Conservation (phyloP, 1,284 basidiomycete genomes). For the Xerocomus nothofagi region DNA sequence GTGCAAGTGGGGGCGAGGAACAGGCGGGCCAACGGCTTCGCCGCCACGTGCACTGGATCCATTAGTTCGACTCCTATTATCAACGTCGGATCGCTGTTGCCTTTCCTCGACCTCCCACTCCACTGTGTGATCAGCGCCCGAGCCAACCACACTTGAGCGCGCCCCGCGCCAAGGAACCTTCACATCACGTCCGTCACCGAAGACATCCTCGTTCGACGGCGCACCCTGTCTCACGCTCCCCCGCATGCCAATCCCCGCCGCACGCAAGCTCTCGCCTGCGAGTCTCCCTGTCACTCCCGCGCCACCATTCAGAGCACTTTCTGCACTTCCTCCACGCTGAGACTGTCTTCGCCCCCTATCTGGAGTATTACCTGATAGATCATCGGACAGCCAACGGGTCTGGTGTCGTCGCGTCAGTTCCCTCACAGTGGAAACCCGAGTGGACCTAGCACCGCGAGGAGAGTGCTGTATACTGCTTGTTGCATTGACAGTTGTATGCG, state of each 20-base stretch:
- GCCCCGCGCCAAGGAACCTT: conserved; percentile 14
- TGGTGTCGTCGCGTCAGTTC: conserved; percentile 49
- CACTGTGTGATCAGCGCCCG: conserved; percentile 13
- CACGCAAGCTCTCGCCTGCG: conserved; percentile 66
- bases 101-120: conserved; percentile 30
- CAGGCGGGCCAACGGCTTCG: conserved; percentile 21
- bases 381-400: conserved; percentile 52
- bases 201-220: conserved; percentile 41
- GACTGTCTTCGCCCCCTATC: conserved; percentile 46
- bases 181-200: conserved; percentile 27
- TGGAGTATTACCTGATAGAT: conserved; percentile 29
- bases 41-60: conserved; percentile 13
- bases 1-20: conserved; percentile 26
- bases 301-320: conserved; percentile 50
- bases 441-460: conserved; percentile 34
- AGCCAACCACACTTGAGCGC: conserved; percentile 15
- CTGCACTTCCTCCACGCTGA: conserved; percentile 62
- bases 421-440: conserved; percentile 46
- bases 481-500: conserved; percentile 24
- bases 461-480: conserved; percentile 24
- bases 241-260: conserved; percentile 61
- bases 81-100: conserved; percentile 13
- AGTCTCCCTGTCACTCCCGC: conserved; percentile 49
- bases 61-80: conserved; percentile 20
- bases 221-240: conserved; percentile 17